A percentile compares a stretch with the other conserved stretches of the same genome.
phyloP scores from a whole-genome alignment of 768 basidiomycete species.

The Leccinum incarnatum region DNA sequence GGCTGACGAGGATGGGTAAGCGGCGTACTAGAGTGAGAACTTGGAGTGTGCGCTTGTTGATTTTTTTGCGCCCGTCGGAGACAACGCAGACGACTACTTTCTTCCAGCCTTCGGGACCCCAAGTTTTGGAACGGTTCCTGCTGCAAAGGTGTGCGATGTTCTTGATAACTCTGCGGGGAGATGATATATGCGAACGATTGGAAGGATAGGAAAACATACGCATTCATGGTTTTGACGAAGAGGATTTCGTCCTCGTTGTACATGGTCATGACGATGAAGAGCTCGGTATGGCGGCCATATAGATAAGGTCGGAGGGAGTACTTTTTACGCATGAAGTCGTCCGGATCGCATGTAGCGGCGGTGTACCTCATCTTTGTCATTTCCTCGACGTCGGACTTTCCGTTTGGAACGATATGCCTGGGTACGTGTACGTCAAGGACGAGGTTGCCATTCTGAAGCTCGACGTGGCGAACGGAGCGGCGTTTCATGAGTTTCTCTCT shows the following conservation, averaged over 20 bases:
- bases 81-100: conserved; percentile 88
- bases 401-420: conserved; percentile 69
- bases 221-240: conserved; percentile 81
- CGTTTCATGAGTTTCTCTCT: conserved; percentile 82
- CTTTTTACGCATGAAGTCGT: conserved; percentile 76
- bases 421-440: conserved; percentile 84
- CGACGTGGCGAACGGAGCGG: conserved; percentile 74
- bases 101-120: conserved; percentile 90
- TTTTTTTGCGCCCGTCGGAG: conserved; percentile 80
- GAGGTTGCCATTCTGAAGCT: conserved; percentile 78
- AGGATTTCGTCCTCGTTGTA: conserved; percentile 88
- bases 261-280: conserved; percentile 97
- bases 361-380: conserved; percentile 86
- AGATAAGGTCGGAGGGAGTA: conserved; percentile 81
- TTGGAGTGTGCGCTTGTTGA: conserved; percentile 89
- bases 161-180: conserved; percentile 67
- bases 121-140: conserved; percentile 67
- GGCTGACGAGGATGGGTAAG: conserved; percentile 4
- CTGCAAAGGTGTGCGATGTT: conserved; percentile 79
- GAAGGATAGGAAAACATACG: conserved; percentile 43
- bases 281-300: conserved; percentile 77
- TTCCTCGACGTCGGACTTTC: conserved; percentile 62
- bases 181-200: conserved; percentile 5
- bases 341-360: conserved; percentile 86
- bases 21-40: conserved; percentile 70